phyloP scores from a whole-genome alignment of 345 rosid species.

The Gossypium sturtianum region DNA sequence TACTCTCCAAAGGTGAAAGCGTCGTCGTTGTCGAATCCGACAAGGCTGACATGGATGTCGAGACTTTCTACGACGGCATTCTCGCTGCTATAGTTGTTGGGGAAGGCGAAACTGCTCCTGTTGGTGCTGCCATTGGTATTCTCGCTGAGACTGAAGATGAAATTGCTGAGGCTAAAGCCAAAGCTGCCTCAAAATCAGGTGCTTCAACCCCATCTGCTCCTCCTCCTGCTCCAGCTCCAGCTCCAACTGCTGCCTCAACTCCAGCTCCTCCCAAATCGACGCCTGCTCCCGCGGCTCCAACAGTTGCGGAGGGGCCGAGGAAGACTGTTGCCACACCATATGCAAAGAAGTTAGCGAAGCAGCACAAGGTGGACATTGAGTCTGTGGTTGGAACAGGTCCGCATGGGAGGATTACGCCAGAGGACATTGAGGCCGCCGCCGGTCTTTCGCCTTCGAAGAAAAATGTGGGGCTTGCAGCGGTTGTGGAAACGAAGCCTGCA shows the following conservation, averaged over 20 bases:
- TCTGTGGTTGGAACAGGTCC: conserved; percentile 76
- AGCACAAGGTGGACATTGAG: conserved; percentile 70
- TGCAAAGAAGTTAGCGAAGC: conserved; percentile 88
- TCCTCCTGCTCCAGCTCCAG: neutral
- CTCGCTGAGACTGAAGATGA: conserved; percentile 87
- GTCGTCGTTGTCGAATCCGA: conserved; percentile 96
- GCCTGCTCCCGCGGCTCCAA: conserved; percentile 21
- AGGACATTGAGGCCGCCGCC: conserved; percentile 74
- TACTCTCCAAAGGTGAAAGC: conserved; percentile 84
- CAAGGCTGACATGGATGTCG: conserved; percentile 98
- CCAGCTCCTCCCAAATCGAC: conserved; percentile 39
- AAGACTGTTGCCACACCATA: conserved; percentile 66
- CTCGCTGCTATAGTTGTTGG: conserved; percentile 93
- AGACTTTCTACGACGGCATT: conserved; percentile 88
- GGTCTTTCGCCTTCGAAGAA: conserved; percentile 60
- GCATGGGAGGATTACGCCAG: conserved; percentile 66
- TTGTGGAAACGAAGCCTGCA: conserved; percentile 23
- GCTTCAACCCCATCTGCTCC: conserved; percentile 30
- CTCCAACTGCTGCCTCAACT: conserved; percentile 13
- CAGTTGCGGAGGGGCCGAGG: conserved; percentile 43
- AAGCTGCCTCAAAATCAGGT: conserved; percentile 46
- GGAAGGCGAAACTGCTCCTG: conserved; percentile 87
- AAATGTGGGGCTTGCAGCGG: conserved; percentile 17
- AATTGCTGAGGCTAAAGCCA: conserved; percentile 75
- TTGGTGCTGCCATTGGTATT: conserved; percentile 79